Evolutionary conservation across 2,329 filamentous ascomycete genomes (phyloP).

Genomic region (Fusarium mundagurra): DNA sequence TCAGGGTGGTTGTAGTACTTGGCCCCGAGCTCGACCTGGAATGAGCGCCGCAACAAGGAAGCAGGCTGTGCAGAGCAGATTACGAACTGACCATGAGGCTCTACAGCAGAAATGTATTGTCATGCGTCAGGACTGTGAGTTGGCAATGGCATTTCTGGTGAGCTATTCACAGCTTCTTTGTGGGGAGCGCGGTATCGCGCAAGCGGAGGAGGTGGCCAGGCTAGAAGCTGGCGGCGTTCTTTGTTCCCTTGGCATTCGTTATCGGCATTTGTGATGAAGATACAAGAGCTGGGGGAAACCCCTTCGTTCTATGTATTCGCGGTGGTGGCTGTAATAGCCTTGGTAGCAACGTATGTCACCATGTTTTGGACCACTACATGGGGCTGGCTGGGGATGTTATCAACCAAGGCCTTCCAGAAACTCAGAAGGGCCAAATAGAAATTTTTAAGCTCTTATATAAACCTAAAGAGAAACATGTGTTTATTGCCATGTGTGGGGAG

Average conservation of each 20-base stretch:
- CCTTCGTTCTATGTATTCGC: not conserved
- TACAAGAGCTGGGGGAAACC: rapidly evolving
- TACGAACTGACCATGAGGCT: rapidly evolving
- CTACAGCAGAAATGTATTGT: rapidly evolving
- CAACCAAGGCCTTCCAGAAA: not conserved
- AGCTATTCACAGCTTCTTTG: not conserved
- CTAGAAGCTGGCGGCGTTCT: not conserved
- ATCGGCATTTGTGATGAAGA: not conserved
- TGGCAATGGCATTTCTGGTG: not conserved
- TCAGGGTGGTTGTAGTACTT: not conserved
- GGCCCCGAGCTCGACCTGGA: not conserved
- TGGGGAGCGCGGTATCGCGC: not conserved
- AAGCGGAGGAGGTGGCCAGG: not conserved
- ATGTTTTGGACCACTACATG: rapidly evolving
- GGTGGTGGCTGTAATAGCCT: not conserved
- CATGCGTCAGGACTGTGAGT: not conserved
- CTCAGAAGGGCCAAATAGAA: too few relatives aligned
- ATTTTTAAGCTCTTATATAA: rapidly evolving
- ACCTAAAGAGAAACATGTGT: rapidly evolving
- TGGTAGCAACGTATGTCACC: not conserved
- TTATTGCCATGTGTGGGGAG: not conserved
- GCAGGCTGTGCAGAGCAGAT: not conserved
- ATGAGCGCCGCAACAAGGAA: not conserved
- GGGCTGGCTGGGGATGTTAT: rapidly evolving
- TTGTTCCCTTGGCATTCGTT: not conserved